Evolutionary conservation across 2,329 filamentous ascomycete genomes (phyloP).

Genomic region (Zymoseptoria pseudotritici): DNA sequence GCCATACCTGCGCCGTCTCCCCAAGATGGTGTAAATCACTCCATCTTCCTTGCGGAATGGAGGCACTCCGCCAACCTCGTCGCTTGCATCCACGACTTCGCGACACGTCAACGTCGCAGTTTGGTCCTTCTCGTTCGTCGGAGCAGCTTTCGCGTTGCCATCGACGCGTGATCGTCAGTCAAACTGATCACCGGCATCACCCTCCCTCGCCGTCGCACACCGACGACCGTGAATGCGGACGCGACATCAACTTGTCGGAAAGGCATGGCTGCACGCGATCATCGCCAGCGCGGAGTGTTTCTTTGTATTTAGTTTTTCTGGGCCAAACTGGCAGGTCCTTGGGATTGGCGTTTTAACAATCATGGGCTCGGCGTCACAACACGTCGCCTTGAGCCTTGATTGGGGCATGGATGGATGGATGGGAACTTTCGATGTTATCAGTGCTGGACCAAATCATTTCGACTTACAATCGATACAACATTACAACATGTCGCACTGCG

Average conservation of each 20-base stretch:
- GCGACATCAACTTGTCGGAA: background rate
- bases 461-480: background rate
- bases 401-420: background rate
- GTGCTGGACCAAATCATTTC: background rate
- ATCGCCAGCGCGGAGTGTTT: background rate
- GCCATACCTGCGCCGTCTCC: constrained; percentile 26
- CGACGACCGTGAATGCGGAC: background rate
- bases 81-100: background rate
- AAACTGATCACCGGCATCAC: background rate
- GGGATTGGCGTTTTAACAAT: background rate
- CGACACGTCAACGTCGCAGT: background rate
- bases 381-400: background rate
- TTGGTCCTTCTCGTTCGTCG: background rate
- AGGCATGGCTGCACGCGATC: background rate
- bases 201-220: background rate
- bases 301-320: background rate
- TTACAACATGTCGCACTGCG: background rate
- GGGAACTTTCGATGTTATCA: background rate
- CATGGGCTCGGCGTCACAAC: background rate
- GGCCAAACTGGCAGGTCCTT: background rate
- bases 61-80: background rate
- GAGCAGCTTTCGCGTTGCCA: background rate
- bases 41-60: background rate
- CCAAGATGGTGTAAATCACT: constrained; percentile 18
- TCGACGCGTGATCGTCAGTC: background rate